These are phyloP conservation scores for Coemansia sp. DNA, from an alignment of 192 early-diverging fungal species.

Conservation along the genomic window DNA sequence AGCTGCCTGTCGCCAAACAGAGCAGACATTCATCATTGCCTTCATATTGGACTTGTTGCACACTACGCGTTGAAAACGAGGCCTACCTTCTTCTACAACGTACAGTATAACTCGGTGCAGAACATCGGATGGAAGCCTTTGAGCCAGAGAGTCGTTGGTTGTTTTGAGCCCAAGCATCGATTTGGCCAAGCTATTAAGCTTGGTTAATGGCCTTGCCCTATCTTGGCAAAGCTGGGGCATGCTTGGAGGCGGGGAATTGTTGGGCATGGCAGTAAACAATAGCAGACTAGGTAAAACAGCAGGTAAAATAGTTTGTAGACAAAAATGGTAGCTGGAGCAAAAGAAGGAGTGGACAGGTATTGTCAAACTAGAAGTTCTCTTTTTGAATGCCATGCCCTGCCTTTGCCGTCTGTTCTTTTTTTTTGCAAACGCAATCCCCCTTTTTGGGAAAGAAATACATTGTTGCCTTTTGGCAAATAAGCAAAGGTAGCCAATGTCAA, in stretches of 20 bases:
- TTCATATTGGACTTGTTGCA: neutral
- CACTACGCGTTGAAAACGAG: neutral
- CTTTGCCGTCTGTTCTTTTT: neutral
- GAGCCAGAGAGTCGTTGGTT: neutral
- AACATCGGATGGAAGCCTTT: neutral
- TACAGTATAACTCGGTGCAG: neutral
- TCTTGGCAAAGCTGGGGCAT: neutral
- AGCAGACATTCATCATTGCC: neutral
- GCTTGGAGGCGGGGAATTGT: neutral
- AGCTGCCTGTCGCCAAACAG: neutral
- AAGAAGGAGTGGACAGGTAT: neutral
- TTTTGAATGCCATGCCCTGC: neutral
- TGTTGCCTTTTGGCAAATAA: neutral
- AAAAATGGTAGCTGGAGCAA: neutral
- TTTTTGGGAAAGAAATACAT: neutral
- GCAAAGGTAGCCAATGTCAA: neutral
- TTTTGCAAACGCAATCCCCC: neutral
- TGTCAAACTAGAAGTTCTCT: neutral
- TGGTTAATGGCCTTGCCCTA: neutral
- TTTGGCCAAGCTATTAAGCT: neutral
- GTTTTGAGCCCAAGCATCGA: neutral
- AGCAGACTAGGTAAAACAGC: neutral
- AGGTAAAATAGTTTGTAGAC: neutral
- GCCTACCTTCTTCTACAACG: neutral
- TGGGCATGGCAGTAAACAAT: too few relatives aligned